phyloP scores from a whole-genome alignment of 805 yeast species.

The Candida gorgasii region DNA sequence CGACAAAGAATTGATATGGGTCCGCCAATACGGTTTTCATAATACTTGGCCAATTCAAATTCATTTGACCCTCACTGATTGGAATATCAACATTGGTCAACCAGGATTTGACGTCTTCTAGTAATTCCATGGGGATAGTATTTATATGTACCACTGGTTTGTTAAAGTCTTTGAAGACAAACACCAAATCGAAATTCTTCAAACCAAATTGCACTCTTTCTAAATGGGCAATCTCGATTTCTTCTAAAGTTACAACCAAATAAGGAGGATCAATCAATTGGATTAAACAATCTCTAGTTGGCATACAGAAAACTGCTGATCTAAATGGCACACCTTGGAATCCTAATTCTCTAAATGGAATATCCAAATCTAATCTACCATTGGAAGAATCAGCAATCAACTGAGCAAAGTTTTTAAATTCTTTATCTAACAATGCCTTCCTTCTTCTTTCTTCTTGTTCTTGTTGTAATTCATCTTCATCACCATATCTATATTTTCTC shows the following conservation, averaged over 20 bases:
- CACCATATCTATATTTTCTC: slow-evolving; percentile 88
- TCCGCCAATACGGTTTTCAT: slow-evolving; percentile 92
- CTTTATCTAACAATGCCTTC: slow-evolving; percentile 86
- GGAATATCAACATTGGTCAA: slow-evolving; percentile 97
- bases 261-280: slow-evolving; percentile 95
- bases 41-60: slow-evolving; percentile 92
- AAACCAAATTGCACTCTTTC: slow-evolving; percentile 98
- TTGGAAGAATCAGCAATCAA: slow-evolving; percentile 84
- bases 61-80: slow-evolving; percentile 89
- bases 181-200: slow-evolving; percentile 95
- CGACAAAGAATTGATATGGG: slow-evolving; percentile 88
- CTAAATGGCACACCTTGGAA: slow-evolving; percentile 97
- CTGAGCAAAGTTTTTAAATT: slow-evolving; percentile 87
- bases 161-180: slow-evolving; percentile 87
- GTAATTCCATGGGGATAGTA: slow-evolving; percentile 88
- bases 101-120: slow-evolving; percentile 96
- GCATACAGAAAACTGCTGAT: slow-evolving; percentile 92
- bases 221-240: slow-evolving; percentile 90
- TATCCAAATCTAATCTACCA: slow-evolving; percentile 83
- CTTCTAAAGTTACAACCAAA: slow-evolving; percentile 84
- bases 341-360: slow-evolving; percentile 94
- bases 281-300: slow-evolving; percentile 94
- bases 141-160: slow-evolving; percentile 89
- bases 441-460: slow-evolving; percentile 97
- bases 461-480: slow-evolving; percentile 97